Evolutionary conservation across 2,329 filamentous ascomycete genomes (phyloP).

Genomic region (Trichoderma asperellum): DNA sequence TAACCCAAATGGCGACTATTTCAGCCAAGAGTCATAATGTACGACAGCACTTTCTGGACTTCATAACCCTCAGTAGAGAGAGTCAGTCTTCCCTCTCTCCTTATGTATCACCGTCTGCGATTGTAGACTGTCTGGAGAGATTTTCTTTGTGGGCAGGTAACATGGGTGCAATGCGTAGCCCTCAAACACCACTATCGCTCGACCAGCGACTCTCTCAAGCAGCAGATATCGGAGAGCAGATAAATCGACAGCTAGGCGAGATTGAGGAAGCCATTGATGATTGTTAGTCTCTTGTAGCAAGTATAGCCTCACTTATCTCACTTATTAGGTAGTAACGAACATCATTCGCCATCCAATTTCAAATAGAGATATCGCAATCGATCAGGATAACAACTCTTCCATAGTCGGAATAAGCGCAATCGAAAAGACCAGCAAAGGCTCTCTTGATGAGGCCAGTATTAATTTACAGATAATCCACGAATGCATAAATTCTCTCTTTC

Average conservation of each 20-base stretch:
- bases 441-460: neutral
- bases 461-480: slow-evolving; percentile 15
- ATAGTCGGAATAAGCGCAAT: neutral
- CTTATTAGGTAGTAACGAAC: neutral
- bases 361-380: neutral
- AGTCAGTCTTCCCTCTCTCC: no score
- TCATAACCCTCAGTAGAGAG: slow-evolving; percentile 28
- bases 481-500: slow-evolving; percentile 28
- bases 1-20: neutral
- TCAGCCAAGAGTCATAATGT: neutral
- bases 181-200: slow-evolving; percentile 17
- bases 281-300: neutral
- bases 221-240: slow-evolving; percentile 7
- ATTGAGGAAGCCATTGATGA: slow-evolving; percentile 3
- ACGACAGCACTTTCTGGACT: slow-evolving; percentile 30
- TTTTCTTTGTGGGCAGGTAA: slow-evolving; percentile 29
- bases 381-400: neutral
- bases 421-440: neutral
- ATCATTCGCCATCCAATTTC: neutral
- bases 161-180: slow-evolving; percentile 13
- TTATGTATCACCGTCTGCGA: neutral
- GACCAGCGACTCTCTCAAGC: slow-evolving; percentile 26
- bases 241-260: slow-evolving; percentile 21
- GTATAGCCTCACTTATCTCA: neutral
- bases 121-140: slow-evolving; percentile 20